These are phyloP conservation scores for Aspergillus spinulosporus DNA, from an alignment of 2,329 filamentous ascomycete genomes.

Conservation along the genomic window DNA sequence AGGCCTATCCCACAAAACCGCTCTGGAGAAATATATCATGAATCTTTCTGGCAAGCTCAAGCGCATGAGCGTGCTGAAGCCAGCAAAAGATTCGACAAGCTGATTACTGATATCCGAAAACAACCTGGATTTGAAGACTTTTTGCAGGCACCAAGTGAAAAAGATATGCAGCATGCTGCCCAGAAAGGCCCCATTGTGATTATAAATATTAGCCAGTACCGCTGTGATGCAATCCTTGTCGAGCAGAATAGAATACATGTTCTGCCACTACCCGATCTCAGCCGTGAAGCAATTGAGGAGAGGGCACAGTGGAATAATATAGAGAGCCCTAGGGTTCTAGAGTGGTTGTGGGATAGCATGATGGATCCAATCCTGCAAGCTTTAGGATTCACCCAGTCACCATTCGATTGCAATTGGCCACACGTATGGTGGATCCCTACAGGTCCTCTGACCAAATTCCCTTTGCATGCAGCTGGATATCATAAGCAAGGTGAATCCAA, in stretches of 20 bases:
- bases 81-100: background rate
- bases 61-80: background rate
- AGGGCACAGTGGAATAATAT: background rate
- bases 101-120: background rate
- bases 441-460: background rate
- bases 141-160: background rate
- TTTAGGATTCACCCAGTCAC: background rate
- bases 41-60: background rate
- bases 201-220: background rate
- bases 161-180: background rate
- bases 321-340: background rate
- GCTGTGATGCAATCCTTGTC: background rate
- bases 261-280: background rate
- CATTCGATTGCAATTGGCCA: background rate
- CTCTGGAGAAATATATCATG: background rate
- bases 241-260: background rate
- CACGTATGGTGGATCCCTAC: background rate
- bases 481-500: background rate
- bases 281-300: background rate
- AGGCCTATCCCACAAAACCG: background rate
- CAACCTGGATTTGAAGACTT: background rate
- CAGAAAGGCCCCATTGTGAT: background rate
- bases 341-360: background rate
- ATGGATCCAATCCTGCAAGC: background rate
- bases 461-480: background rate